Evolutionary conservation across 257 asterid species (phyloP).

Genomic region (Primulina tabacum): DNA sequence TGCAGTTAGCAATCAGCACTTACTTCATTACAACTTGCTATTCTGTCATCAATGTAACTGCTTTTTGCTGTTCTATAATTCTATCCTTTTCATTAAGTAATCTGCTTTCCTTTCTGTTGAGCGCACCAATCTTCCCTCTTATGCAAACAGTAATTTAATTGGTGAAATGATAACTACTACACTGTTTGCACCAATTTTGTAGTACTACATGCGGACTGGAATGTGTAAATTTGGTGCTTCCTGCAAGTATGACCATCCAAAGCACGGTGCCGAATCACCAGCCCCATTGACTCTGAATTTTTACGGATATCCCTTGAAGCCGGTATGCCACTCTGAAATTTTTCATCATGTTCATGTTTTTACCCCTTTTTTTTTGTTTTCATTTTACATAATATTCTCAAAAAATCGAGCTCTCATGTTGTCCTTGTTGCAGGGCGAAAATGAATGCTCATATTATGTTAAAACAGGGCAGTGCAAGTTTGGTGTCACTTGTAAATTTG

Average conservation of each 20-base stretch:
- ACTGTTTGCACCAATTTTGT: constrained; percentile 35
- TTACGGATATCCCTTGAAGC: constrained; percentile 25
- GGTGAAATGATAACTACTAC: constrained; percentile 7
- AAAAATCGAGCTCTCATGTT: constrained; percentile 26
- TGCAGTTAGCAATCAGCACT: constrained; percentile 3
- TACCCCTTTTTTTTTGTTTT: not conserved
- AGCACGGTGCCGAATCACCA: constrained; percentile 67
- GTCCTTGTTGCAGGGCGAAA: constrained; percentile 47
- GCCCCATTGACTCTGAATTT: constrained; percentile 21
- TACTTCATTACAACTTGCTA: constrained; percentile 22
- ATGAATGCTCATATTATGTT: constrained; percentile 48
- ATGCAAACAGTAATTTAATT: too few species aligned
- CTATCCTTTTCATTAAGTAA: not conserved
- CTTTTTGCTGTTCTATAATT: not conserved
- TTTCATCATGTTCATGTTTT: not conserved
- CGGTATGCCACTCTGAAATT: constrained; percentile 21
- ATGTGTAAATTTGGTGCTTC: constrained; percentile 88
- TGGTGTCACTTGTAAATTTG: constrained; percentile 55
- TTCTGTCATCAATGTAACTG: constrained; percentile 4
- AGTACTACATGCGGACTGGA: constrained; percentile 91
- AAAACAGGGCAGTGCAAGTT: constrained; percentile 58
- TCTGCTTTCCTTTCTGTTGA: constrained; percentile 5
- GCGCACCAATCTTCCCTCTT: constrained; percentile 6
- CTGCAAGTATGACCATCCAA: constrained; percentile 97
- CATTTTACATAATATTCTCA: not conserved